phyloP scores from a whole-genome alignment of 164 flowering plant species.

The Chimonanthus salicifolius region DNA sequence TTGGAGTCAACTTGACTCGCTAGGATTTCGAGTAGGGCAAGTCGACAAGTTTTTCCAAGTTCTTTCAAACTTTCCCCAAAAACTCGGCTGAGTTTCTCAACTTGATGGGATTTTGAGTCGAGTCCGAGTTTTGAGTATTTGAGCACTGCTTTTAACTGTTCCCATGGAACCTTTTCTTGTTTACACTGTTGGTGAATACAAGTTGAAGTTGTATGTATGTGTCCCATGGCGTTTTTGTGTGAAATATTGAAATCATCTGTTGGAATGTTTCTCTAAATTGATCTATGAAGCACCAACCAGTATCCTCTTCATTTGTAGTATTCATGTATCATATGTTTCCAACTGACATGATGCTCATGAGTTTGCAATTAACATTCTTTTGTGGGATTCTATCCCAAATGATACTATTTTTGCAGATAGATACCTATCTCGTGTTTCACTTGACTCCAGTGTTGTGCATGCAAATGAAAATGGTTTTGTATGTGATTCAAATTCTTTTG shows the following conservation, averaged over 20 bases:
- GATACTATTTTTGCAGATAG: slow-evolving; percentile 45
- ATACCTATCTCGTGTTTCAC: slow-evolving; percentile 45
- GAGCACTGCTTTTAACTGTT: too few relatives aligned
- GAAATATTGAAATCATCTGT: background rate
- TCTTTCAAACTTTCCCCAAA: too few relatives aligned
- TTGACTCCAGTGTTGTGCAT: slow-evolving; percentile 36
- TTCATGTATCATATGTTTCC: too few relatives aligned
- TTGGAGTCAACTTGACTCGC: too few relatives aligned
- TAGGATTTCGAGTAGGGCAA: too few relatives aligned
- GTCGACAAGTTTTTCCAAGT: too few relatives aligned
- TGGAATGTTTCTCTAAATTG: background rate
- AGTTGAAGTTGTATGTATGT: background rate
- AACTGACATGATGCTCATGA: too few relatives aligned
- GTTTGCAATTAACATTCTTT: background rate
- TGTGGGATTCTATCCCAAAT: slow-evolving; percentile 10
- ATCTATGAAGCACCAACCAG: background rate
- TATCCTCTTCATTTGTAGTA: background rate
- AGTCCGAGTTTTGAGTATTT: too few relatives aligned
- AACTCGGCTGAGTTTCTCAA: too few relatives aligned
- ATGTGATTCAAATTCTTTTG: slow-evolving; percentile 40
- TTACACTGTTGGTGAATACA: background rate
- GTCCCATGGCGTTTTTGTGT: background rate
- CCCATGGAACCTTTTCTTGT: too few relatives aligned
- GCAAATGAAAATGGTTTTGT: slow-evolving; percentile 44
- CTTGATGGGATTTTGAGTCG: too few relatives aligned